Conservation (phyloP, 306 rosid genomes). For the Cucumis melo region DNA sequence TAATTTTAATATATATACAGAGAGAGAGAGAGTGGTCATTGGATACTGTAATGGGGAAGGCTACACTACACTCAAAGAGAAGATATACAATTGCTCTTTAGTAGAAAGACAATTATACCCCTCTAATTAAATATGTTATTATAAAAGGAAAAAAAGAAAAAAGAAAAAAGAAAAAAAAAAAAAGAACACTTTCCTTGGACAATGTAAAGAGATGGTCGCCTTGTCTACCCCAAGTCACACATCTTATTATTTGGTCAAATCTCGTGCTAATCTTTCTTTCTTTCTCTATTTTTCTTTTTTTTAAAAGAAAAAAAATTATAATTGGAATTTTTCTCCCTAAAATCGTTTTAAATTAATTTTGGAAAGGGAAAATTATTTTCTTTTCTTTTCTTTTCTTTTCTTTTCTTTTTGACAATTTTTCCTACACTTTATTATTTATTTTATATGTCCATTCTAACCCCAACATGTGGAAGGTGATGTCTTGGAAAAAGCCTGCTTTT, state of each 20-base stretch:
- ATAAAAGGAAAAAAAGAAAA: no score
- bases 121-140: background rate
- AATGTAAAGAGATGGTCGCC: constrained; percentile 35
- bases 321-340: background rate
- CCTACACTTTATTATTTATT: background rate
- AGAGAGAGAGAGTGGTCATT: background rate
- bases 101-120: background rate
- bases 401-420: no score
- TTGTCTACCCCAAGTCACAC: constrained; percentile 38
- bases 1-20: background rate
- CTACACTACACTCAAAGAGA: background rate
- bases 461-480: background rate
- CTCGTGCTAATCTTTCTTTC: constrained; percentile 19
- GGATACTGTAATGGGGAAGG: constrained; percentile 1
- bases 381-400: no score
- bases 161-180: no score
- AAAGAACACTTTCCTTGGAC: constrained; percentile 19
- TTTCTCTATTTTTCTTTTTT: background rate
- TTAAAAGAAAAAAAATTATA: background rate
- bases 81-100: background rate
- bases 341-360: background rate
- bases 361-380: no score
- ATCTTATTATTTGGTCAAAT: constrained; percentile 32
- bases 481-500: background rate
- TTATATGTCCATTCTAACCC: background rate